Percentiles rank a stretch among this genome's conserved stretches.
Conservation (phyloP, 2,329 filamentous ascomycete genomes). For the Cadophora luteo-olivacea region DNA sequence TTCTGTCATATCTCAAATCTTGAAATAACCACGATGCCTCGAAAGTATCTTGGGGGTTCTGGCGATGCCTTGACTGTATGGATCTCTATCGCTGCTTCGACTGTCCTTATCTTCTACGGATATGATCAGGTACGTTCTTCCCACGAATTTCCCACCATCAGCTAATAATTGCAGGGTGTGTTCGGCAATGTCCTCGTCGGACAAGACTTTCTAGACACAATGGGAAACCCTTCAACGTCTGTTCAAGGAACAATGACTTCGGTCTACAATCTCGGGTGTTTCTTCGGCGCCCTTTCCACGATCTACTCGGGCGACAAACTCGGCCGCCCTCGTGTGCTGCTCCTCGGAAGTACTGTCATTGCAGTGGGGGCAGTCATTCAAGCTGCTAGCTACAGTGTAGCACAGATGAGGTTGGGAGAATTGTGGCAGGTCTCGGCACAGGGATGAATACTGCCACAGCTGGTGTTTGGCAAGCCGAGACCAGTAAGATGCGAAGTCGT, state of each 20-base stretch:
- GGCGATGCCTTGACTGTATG: constrained; percentile 57
- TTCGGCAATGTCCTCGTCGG: constrained; percentile 52
- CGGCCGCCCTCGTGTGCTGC: constrained; percentile 61
- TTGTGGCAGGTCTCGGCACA: constrained; percentile 48
- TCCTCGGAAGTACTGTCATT: constrained; percentile 52
- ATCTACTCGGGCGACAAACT: constrained; percentile 60
- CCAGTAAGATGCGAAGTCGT: constrained; percentile 32
- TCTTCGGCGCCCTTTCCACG: constrained; percentile 50
- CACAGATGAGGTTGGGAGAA: constrained; percentile 50
- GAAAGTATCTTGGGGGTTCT: constrained; percentile 57
- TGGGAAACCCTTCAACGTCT: constrained; percentile 47
- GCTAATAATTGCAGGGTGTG: constrained; percentile 36
- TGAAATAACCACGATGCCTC: constrained; percentile 45
- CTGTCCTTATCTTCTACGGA: constrained; percentile 57
- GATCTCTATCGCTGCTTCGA: constrained; percentile 58
- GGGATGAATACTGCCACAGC: constrained; percentile 65
- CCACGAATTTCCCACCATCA: not conserved
- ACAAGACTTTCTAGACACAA: constrained; percentile 50
- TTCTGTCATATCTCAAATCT: too few species aligned
- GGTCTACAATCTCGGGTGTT: constrained; percentile 52
- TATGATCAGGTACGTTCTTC: constrained; percentile 47
- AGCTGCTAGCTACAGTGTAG: constrained; percentile 45
- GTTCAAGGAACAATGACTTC: constrained; percentile 51
- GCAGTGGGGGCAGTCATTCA: constrained; percentile 42
- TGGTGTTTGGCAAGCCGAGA: constrained; percentile 61